Conservation (phyloP, 1,284 basidiomycete species). For the Amylostereum chailletii region DNA sequence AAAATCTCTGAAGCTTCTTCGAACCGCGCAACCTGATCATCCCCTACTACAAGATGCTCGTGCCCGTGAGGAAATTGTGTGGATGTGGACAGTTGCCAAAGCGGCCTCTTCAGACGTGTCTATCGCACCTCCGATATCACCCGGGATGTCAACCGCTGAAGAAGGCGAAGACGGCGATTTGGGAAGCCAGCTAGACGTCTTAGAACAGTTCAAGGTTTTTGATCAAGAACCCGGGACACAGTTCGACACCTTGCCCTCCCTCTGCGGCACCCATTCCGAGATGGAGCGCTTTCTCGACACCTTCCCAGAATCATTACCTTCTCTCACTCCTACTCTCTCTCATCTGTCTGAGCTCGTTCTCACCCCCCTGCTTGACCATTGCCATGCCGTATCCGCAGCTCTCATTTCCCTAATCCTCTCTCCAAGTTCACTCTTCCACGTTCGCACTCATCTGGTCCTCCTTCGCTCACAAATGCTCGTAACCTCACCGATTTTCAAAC, state of each 20-base stretch:
- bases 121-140: neutral
- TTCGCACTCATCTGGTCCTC: constrained; percentile 54
- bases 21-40: constrained; percentile 52
- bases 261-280: constrained; percentile 20
- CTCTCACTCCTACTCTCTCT: constrained; percentile 52
- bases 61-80: constrained; percentile 32
- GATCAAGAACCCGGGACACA: constrained; percentile 53
- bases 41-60: constrained; percentile 30
- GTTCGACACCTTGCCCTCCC: constrained; percentile 15
- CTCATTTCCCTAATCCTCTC: constrained; percentile 54
- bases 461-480: constrained; percentile 65
- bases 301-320: constrained; percentile 52
- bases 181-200: constrained; percentile 11
- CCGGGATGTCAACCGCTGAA: constrained; percentile 53
- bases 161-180: constrained; percentile 27
- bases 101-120: neutral
- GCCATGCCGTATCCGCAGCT: constrained; percentile 48
- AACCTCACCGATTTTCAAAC: constrained; percentile 56
- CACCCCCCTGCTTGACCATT: constrained; percentile 45
- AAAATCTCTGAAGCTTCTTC: constrained; percentile 56
- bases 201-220: constrained; percentile 48
- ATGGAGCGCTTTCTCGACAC: constrained; percentile 34
- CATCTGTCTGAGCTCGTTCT: constrained; percentile 54
- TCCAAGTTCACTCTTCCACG: constrained; percentile 42
- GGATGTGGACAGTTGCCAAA: constrained; percentile 48